Base-by-base conservation (phyloP, 2,329 filamentous ascomycete genomes). In the Talaromyces sp. region DNA sequence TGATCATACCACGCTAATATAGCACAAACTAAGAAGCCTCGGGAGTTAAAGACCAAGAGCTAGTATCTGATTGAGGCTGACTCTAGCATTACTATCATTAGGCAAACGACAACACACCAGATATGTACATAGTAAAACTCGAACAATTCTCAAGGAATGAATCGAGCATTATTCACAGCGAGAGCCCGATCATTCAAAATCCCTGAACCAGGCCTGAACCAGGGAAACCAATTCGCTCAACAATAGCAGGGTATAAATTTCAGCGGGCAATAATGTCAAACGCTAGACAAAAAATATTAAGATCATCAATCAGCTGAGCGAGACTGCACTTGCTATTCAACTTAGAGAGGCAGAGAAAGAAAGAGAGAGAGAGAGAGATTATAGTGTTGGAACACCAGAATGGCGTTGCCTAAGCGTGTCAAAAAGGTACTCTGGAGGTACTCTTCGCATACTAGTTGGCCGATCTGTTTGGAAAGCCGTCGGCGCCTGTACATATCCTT, bases 361-460 rank as follows among this genome's bases (percentile, higher is more conserved):
- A 9, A 54, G 16, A 40, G 55, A 35, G 7, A 54, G 25, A 54
- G 35, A 25, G 18, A 12, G 23, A 12, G 52, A 71, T 68, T 77
- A 67, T 42, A 79, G 70, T 46, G 67, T 67, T 8, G 76, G 76
- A 18, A 72, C 72, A 54, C 71, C 71, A 5, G 74, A 72, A 48
- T 72, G 71, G 28, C 71, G 69, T 37, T 76, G 71, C 33, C 72
- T 70, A 44, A 79, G 66, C 21, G 75, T 73, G 64, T 77, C 77
- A 64, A 81, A 76, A 1, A 81, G 74, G 63, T 79, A 78, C 69
- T 81, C 79, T 1, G 79, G 79, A 21, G 79, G 79, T 39, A 81
- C 67, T 40, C 79, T 75, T 59, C 72, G 74, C 72, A 81, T 79
- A 62, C 78, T 78, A 31, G 77, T 74, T 60, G 77, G 75, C 63